A percentile compares a stretch with the other conserved stretches of the same genome.
Evolutionary conservation across 2,329 filamentous ascomycete species (phyloP).

Genomic region (Epichloe bromicola): DNA sequence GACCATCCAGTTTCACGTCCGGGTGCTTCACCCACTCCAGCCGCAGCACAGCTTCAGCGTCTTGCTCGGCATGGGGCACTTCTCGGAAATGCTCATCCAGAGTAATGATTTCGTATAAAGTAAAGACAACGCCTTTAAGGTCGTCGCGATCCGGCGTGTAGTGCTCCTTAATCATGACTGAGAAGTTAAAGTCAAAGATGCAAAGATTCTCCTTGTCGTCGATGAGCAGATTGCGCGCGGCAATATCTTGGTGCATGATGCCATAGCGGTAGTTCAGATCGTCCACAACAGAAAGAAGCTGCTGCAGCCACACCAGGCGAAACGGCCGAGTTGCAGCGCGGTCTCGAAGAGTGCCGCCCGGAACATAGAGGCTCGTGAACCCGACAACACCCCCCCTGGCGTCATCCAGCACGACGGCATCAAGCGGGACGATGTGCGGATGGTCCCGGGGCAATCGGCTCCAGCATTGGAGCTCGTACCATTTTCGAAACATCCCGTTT

Average conservation of each 20-base stretch:
- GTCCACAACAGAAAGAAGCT: constrained; percentile 24
- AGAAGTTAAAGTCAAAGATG: constrained; percentile 24
- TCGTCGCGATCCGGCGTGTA: constrained; percentile 12
- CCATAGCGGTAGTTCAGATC: constrained; percentile 24
- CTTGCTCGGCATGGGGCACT: constrained; percentile 15
- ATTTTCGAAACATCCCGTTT: too few relatives aligned
- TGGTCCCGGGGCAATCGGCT: too few relatives aligned
- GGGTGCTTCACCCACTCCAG: constrained; percentile 19
- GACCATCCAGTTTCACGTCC: constrained; percentile 19
- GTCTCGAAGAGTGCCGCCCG: constrained; percentile 20
- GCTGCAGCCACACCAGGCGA: constrained; percentile 22
- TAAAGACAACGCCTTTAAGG: constrained; percentile 20
- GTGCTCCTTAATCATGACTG: constrained; percentile 11
- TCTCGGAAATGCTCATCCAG: constrained; percentile 11
- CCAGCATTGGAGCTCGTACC: too few relatives aligned
- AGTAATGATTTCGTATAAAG: constrained; percentile 23
- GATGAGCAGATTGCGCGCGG: constrained; percentile 24
- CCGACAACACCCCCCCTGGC: constrained; percentile 16
- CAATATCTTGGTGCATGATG: constrained; percentile 26
- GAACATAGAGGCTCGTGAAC: constrained; percentile 13
- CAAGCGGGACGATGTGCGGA: constrained; percentile 12
- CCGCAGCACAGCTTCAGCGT: constrained; percentile 9
- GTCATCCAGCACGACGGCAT: constrained; percentile 21
- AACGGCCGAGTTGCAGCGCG: constrained; percentile 15
- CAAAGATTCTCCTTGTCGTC: constrained; percentile 20